Base-by-base conservation (phyloP, 345 rosid genomes). In the Durio zibethinus region DNA sequence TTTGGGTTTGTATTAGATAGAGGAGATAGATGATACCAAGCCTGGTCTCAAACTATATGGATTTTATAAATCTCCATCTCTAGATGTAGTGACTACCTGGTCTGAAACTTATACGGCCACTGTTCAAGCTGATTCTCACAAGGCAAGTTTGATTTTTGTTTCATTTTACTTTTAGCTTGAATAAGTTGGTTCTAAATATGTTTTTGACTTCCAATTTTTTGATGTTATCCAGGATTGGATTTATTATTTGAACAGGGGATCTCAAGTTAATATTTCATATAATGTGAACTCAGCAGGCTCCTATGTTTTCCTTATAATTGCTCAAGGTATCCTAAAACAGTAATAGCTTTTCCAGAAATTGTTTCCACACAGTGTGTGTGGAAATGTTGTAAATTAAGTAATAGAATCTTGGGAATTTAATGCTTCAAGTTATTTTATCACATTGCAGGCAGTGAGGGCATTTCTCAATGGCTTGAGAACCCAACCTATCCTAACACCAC, bases 401-500 rank as follows among this genome's bases (percentile, higher is more conserved):
- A 52, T 16, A 25, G 53, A 43, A 31, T 29, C 70, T 16, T 61
- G 48, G 60, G 74, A 60, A 45, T 47, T 45, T n/a, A n/a, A 33
- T 45, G 35, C 23, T 43, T 78, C 60, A 40, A 43, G 50, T 25
- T 69, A 11, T 29, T 18, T 36, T 56, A 7, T 29, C 27, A 79
- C 73, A 61, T 76, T 87, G 73, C 88, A 96, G 99, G 99, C 67
- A 86, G 68, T 75, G 98, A 93, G 76, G 94, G 94, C 80, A 88
- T 96, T 82, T 75, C 89, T 73, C 88, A 85, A 75, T 96, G 99
- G 99, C 90, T 87, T 27, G 87, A 88, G 67, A 89, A 96, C 79
- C 97, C 97, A 73, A 85, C 94, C 64, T 88, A 89, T 86, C 92
- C 98, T 50, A 91, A 92, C 88, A 85, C 90, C 35, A 88, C 97